Evolutionary conservation across 1,139 yeast species (phyloP), one percentile per base, ranked within the genome.

Genomic region (Lodderomyces elongisporus): DNA sequence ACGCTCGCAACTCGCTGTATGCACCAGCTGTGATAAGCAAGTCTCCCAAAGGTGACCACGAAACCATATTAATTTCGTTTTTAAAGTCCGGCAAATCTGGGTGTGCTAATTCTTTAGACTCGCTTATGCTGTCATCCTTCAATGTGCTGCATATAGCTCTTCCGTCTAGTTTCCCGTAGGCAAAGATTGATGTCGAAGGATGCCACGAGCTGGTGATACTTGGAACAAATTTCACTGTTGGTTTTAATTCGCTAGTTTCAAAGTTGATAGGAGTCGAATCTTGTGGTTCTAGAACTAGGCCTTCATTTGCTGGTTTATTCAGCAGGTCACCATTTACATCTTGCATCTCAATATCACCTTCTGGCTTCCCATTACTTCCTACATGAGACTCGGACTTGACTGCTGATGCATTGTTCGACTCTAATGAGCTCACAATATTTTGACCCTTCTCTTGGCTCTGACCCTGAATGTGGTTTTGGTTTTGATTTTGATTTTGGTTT

Each of bases 11-110:
- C 45, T 81, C 89, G 13, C 91, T 89, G 43, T 66, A 65, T 31
- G 69, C 71, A 2, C 75, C 71, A 1, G 77, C 78, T 0, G 87
- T 79, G 8, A 78, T 58, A 3, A 82, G 53, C 10, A 65, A 46
- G 35, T 70, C 61, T 0, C 89, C 89, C 38, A 60, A 59, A 1
- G 82, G 82, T 2, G 84, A 67, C 89, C 89, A 83, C 3, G 75
- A 56, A 2, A 80, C 60, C 3, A 66, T 53, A 12, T 76, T 68
- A 14, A 66, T 53, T 18, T 57, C 60, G 41, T 56, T 56, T 18
- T 49, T 43, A 1, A 42, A 33, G 13, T 48, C 38, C 14, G 48
- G 28, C 8, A 54, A 36, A 31, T 46, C 50, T 8, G 70, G 66
- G 33, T 66, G 70, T 29, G 45, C 51, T 22, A 68, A 52, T 6